phyloP scores from a whole-genome alignment of 495 filamentous ascomycete species.

The Platismatia glauca region DNA sequence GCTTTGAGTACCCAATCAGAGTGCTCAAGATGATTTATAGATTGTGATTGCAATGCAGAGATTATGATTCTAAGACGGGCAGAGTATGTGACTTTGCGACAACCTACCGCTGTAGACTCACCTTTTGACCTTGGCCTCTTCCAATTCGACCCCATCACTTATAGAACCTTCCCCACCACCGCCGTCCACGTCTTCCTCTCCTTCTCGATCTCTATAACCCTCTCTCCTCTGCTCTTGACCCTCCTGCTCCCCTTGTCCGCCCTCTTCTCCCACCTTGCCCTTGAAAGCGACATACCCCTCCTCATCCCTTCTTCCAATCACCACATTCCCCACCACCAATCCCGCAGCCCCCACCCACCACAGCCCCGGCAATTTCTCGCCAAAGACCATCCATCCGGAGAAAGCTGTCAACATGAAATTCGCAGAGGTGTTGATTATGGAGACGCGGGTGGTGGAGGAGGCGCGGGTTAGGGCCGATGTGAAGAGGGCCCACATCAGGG shows the following conservation, averaged over 20 bases:
- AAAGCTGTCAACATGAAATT: conserved; percentile 91
- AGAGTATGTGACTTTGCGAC: not conserved
- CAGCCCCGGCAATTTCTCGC: conserved; percentile 59
- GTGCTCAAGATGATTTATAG: not conserved
- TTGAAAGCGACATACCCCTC: conserved; percentile 8
- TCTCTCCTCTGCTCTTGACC: conserved; percentile 16
- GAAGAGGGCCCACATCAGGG: conserved; percentile 86
- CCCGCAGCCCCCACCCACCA: conserved; percentile 86
- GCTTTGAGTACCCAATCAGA: not conserved
- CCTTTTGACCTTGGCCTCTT: not conserved
- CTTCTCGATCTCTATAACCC: conserved; percentile 21
- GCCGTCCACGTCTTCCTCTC: conserved; percentile 15
- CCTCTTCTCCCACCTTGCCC: not conserved
- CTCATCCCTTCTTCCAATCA: conserved; percentile 77
- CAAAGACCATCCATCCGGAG: conserved; percentile 67
- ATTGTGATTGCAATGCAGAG: not conserved
- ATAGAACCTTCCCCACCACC: conserved; percentile 10
- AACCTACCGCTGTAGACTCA: not conserved
- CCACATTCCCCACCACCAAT: conserved; percentile 82
- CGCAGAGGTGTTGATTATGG: conserved; percentile 82
- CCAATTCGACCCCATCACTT: conserved; percentile 16
- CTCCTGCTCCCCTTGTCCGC: conserved; percentile 1
- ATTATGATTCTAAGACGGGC: not conserved
- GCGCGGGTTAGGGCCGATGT: conserved; percentile 75
- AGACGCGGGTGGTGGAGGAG: conserved; percentile 79